Conservation (phyloP, 2,329 filamentous ascomycete species). For the Zymoseptoria passerinii region DNA sequence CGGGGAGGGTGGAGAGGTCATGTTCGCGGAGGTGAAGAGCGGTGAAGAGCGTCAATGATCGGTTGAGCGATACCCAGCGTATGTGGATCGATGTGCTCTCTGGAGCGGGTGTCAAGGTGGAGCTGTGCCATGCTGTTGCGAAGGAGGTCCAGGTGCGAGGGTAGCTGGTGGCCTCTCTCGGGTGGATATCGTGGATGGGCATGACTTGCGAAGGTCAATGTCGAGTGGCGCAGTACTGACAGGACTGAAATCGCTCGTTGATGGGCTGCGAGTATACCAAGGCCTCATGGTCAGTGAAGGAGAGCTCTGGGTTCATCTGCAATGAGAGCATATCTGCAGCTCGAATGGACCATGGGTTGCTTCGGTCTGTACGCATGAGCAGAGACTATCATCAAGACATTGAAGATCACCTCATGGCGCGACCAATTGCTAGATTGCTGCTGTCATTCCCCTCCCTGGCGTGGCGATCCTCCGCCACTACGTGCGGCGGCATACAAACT, state of each 20-base stretch:
- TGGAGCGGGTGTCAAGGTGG: conserved; percentile 75
- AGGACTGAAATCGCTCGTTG: neutral
- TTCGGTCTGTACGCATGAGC: neutral
- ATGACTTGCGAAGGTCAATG: neutral
- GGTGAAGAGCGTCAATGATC: conserved; percentile 63
- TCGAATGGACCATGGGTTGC: neutral
- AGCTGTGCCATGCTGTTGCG: conserved; percentile 62
- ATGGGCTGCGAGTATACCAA: neutral
- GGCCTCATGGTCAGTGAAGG: neutral
- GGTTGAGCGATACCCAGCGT: conserved; percentile 88
- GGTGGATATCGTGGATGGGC: neutral
- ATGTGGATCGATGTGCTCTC: conserved; percentile 94
- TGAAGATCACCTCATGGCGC: neutral
- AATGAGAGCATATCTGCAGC: neutral
- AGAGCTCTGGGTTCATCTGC: neutral
- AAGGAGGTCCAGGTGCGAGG: conserved; percentile 39
- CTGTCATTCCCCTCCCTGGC: neutral
- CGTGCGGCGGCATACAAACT: neutral
- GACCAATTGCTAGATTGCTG: neutral
- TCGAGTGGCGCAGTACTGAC: neutral
- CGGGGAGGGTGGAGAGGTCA: conserved; percentile 25
- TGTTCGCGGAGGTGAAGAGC: conserved; percentile 43
- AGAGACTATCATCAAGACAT: neutral
- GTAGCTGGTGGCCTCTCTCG: neutral
- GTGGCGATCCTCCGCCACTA: neutral